phyloP scores from a whole-genome alignment of 1,284 basidiomycete species.

The Cutaneotrichosporon cutaneum region DNA sequence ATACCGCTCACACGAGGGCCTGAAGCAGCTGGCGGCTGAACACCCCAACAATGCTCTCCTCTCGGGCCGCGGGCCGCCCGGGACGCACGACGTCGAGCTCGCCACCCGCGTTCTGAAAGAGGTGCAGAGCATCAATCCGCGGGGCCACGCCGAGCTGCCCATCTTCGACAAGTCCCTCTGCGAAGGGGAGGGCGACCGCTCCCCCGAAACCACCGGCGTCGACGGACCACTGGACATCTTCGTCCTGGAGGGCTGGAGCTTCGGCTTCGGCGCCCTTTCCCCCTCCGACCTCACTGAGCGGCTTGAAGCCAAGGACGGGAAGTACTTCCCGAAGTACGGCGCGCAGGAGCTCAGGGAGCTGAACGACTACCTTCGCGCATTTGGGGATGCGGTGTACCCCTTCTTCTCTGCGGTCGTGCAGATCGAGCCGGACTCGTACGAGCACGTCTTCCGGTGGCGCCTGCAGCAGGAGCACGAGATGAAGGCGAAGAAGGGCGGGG shows the following conservation, averaged over 20 bases:
- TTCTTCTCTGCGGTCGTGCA: conserved; percentile 36
- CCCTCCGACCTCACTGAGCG: conserved; percentile 47
- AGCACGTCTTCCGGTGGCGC: conserved; percentile 62
- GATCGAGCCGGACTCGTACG: conserved; percentile 38
- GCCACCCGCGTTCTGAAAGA: conserved; percentile 7
- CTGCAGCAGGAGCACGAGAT: conserved; percentile 82
- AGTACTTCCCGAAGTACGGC: conserved; percentile 33
- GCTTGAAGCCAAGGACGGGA: conserved; percentile 35
- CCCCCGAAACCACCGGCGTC: conserved; percentile 51
- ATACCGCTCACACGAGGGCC: conserved; percentile 38
- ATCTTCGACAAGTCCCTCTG: conserved; percentile 82
- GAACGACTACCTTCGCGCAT: conserved; percentile 34
- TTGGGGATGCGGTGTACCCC: conserved; percentile 33
- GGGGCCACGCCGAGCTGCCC: conserved; percentile 53
- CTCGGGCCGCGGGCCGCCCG: conserved; percentile 46
- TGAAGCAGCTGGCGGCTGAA: conserved; percentile 32
- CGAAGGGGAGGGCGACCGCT: conserved; percentile 77
- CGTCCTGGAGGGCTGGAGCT: conserved; percentile 63
- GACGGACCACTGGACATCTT: conserved; percentile 70
- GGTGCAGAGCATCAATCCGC: conserved; percentile 16
- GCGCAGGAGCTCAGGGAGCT: conserved; percentile 31
- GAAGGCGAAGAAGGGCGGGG: conserved; percentile 75
- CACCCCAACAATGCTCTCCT: conserved; percentile 44
- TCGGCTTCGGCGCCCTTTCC: conserved; percentile 52
- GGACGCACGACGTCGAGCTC: conserved; percentile 43